Evolutionary conservation across 2,329 filamentous ascomycete genomes (phyloP).

Genomic region (Hymenoscyphus fraxineus): DNA sequence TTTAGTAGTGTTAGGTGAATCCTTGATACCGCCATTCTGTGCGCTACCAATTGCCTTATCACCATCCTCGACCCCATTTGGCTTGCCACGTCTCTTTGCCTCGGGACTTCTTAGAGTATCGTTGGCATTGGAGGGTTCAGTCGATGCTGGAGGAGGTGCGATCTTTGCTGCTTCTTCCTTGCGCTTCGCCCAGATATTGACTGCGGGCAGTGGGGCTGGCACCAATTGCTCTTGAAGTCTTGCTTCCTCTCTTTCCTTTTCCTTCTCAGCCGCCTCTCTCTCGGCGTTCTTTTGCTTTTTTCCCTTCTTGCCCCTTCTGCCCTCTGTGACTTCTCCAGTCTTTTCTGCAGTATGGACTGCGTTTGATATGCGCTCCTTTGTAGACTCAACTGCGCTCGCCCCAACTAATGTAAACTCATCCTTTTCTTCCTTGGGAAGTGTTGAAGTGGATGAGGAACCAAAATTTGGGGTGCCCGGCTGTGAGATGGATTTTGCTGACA

Average conservation of each 20-base stretch:
- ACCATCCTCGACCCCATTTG: slow-evolving; percentile 35
- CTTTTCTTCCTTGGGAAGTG: slow-evolving; percentile 45
- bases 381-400: slow-evolving; percentile 61
- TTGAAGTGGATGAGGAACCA: slow-evolving; percentile 47
- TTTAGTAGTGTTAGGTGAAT: slow-evolving; percentile 35
- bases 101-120: slow-evolving; percentile 33
- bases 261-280: slow-evolving; percentile 48
- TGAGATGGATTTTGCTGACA: slow-evolving; percentile 34
- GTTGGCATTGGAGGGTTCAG: slow-evolving; percentile 24
- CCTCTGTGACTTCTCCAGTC: slow-evolving; percentile 38
- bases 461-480: slow-evolving; percentile 51
- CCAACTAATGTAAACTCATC: slow-evolving; percentile 55
- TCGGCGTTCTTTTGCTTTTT: slow-evolving; percentile 34
- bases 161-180: slow-evolving; percentile 58
- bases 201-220: slow-evolving; percentile 75
- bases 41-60: slow-evolving; percentile 35
- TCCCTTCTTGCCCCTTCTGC: slow-evolving; percentile 30
- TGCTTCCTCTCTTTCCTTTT: slow-evolving; percentile 46
- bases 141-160: slow-evolving; percentile 35
- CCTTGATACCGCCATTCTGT: slow-evolving; percentile 32
- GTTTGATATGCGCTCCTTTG: slow-evolving; percentile 64
- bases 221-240: slow-evolving; percentile 58
- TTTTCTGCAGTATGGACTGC: slow-evolving; percentile 63
- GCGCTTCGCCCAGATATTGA: slow-evolving; percentile 86
- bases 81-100: slow-evolving; percentile 40